A percentile compares a stretch with the other conserved stretches of the same genome.
phyloP scores from a whole-genome alignment of 1,284 basidiomycete genomes.

The Trametes pubescens region DNA sequence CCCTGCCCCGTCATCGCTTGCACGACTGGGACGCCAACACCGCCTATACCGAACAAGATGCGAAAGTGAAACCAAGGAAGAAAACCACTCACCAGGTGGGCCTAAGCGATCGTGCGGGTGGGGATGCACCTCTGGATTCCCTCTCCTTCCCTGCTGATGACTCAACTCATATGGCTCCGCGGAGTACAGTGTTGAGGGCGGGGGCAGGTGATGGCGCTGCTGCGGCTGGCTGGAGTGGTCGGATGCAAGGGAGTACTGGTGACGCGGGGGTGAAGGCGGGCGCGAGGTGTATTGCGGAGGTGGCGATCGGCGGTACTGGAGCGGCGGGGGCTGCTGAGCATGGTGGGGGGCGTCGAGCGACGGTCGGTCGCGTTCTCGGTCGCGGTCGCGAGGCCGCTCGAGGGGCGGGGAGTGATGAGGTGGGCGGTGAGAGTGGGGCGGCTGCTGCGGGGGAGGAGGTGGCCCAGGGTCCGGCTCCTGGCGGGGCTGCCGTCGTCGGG shows the following conservation, averaged over 20 bases:
- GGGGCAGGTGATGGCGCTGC: slow-evolving; percentile 34
- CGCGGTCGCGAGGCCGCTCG: slow-evolving; percentile 33
- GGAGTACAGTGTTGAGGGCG: slow-evolving; percentile 32
- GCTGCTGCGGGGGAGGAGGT: slow-evolving; percentile 31
- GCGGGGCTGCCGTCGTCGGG: slow-evolving; percentile 39
- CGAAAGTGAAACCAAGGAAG: slow-evolving; percentile 15
- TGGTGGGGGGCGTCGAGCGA: slow-evolving; percentile 27
- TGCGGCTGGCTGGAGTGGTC: slow-evolving; percentile 19
- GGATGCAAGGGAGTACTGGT: slow-evolving; percentile 27
- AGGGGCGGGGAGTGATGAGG: slow-evolving; percentile 37
- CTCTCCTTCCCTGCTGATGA: slow-evolving; percentile 28
- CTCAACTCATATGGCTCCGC: slow-evolving; percentile 36
- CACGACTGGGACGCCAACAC: slow-evolving; percentile 1
- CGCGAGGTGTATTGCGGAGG: slow-evolving; percentile 30
- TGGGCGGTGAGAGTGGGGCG: slow-evolving; percentile 33
- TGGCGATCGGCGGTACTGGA: slow-evolving; percentile 32
- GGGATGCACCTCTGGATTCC: slow-evolving; percentile 30
- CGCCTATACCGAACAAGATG: slow-evolving; percentile 13
- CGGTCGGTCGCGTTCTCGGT: slow-evolving; percentile 34
- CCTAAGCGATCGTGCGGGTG: slow-evolving; percentile 36
- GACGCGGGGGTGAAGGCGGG: slow-evolving; percentile 36
- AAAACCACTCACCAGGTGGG: slow-evolving; percentile 34
- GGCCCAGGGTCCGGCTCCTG: slow-evolving; percentile 33
- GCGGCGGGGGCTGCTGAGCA: slow-evolving; percentile 27
- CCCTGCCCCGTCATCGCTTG: not conserved